Evolutionary conservation across 2,329 filamentous ascomycete species (phyloP).

Genomic region (Sclerotinia minor): DNA sequence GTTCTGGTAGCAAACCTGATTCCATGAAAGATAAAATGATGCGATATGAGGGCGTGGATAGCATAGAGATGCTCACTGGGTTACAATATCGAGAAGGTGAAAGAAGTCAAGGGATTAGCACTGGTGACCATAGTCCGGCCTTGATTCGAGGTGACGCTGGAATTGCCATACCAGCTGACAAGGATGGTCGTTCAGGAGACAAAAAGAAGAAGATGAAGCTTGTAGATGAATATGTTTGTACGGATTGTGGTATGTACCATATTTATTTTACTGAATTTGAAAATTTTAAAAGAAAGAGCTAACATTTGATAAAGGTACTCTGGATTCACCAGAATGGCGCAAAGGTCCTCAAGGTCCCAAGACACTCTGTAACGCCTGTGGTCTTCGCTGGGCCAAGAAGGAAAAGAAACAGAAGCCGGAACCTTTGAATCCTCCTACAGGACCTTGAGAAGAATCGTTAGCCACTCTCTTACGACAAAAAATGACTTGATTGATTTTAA

Average conservation of each 20-base stretch:
- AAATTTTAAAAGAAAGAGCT: constrained; percentile 1
- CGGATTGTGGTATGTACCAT: constrained; percentile 72
- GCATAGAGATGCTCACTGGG: constrained; percentile 91
- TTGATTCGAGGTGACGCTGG: constrained; percentile 84
- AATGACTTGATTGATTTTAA: constrained; percentile 8
- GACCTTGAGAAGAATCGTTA: not conserved
- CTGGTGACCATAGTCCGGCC: constrained; percentile 76
- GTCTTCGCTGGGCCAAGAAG: constrained; percentile 73
- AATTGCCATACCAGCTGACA: constrained; percentile 78
- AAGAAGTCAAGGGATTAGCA: constrained; percentile 82
- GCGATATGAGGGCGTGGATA: constrained; percentile 76
- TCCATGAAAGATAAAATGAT: constrained; percentile 84
- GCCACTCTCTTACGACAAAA: constrained; percentile 23
- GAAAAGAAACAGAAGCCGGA: constrained; percentile 64
- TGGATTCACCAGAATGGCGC: constrained; percentile 93
- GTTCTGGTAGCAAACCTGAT: constrained; percentile 65
- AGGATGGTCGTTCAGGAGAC: constrained; percentile 68
- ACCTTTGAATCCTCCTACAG: not conserved
- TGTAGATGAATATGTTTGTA: constrained; percentile 88
- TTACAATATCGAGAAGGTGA: constrained; percentile 86
- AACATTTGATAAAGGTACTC: constrained; percentile 55
- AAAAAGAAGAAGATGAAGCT: constrained; percentile 87
- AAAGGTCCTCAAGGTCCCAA: constrained; percentile 92
- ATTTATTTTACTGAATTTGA: not conserved
- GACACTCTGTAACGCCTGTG: constrained; percentile 93